Evolutionary conservation across 2,329 filamentous ascomycete genomes (phyloP).

Genomic region (Ustulina deusta): DNA sequence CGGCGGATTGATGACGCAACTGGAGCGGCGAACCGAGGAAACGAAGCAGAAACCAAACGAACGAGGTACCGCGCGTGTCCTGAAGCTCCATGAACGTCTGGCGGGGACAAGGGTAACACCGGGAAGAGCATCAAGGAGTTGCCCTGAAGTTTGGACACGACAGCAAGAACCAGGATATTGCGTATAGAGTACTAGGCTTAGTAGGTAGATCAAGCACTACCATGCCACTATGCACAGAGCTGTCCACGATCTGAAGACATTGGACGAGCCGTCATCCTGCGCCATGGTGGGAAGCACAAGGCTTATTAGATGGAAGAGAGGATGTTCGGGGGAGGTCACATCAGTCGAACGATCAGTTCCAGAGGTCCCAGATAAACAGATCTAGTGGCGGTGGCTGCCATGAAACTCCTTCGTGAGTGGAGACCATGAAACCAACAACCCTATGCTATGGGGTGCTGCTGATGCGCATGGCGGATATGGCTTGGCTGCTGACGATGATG

Average conservation of each 20-base stretch:
- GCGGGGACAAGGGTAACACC: slow-evolving; percentile 44
- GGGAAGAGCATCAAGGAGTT: slow-evolving; percentile 42
- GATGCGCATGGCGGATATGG: slow-evolving; percentile 50
- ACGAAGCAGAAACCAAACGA: slow-evolving; percentile 46
- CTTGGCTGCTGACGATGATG: slow-evolving; percentile 45
- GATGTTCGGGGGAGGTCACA: slow-evolving; percentile 46
- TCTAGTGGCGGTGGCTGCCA: slow-evolving; percentile 52
- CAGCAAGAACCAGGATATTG: slow-evolving; percentile 39
- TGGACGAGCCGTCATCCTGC: slow-evolving; percentile 35
- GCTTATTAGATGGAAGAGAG: slow-evolving; percentile 42
- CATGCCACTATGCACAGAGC: slow-evolving; percentile 39
- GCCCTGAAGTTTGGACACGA: slow-evolving; percentile 43
- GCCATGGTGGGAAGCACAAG: slow-evolving; percentile 46
- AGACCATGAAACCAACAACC: slow-evolving; percentile 49
- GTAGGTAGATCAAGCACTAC: slow-evolving; percentile 39
- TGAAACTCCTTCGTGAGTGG: slow-evolving; percentile 53
- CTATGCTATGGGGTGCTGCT: slow-evolving; percentile 45
- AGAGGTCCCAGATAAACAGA: slow-evolving; percentile 45
- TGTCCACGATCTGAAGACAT: slow-evolving; percentile 41
- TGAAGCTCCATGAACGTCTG: slow-evolving; percentile 44
- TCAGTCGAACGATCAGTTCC: slow-evolving; percentile 44
- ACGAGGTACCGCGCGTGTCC: slow-evolving; percentile 41
- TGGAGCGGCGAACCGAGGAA: slow-evolving; percentile 46
- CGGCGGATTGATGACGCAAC: slow-evolving; percentile 51
- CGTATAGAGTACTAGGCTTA: slow-evolving; percentile 31